Evolutionary conservation across 441 rosid species (phyloP), one percentile per base, ranked within the genome.

Genomic region (Erodium moschatum): DNA sequence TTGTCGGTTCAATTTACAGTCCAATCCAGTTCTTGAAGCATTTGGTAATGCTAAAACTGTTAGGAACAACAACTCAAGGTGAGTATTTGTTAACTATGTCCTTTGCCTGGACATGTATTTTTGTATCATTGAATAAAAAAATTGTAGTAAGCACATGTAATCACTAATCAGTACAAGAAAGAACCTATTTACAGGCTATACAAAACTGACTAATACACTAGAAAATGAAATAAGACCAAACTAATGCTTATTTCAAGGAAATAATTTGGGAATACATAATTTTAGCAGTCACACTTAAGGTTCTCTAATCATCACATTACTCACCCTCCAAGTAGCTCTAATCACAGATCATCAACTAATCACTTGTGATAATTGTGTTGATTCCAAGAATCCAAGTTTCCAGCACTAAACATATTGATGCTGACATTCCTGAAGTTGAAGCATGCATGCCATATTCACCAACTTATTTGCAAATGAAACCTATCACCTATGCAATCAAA

Each of bases 21-120:
- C 99, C 69, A 96, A 96, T 85, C 98, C 98, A 65, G 99, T 96
- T 82, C 98, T 92, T 82, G 99, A 96, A 88, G 97, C 99, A 76
- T 96, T 96, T 84, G 99, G 99, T 44, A 96, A 96, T 75, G 99
- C 99, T 8, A 96, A 96, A 80, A 96, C 99, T 69, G 92, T 96
- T 66, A 85, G 97, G 81, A 96, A 96, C 79, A 96, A 96, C 82
- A 96, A 96, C 79, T 96, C 99, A 71, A 92, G 99, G 99, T 89
- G 74, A 73, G 77, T 74, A 1, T 67, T 33, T 69, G 60, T 70
- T 78, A 48, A 38, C 71, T 16, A 20, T 68, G 63, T n/a, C 67
- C 46, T 60, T 10, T 46, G 60, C 63, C 66, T 16, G 24, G 29
- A 68, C 65, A 35, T 63, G 42, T 64, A 16, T 13, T 64, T 64